phyloP scores from a whole-genome alignment of 2,329 filamentous ascomycete genomes.

The Trichoderma koningii region DNA sequence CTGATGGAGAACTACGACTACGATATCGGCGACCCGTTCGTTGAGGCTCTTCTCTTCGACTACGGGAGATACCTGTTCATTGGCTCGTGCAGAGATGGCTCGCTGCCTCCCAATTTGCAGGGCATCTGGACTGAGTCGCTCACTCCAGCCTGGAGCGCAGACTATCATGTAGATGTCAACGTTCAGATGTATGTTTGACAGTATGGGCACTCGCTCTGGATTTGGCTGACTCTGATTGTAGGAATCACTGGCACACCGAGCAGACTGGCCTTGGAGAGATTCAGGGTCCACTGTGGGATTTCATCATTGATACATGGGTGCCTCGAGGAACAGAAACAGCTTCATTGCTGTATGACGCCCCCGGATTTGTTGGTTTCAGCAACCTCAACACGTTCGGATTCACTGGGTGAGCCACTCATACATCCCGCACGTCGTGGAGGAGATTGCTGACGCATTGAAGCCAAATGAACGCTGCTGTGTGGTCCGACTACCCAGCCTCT shows the following conservation, averaged over 20 bases:
- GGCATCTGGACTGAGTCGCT: slow-evolving; percentile 56
- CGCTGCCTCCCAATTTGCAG: slow-evolving; percentile 58
- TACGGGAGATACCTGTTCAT: slow-evolving; percentile 58
- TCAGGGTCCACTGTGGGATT: slow-evolving; percentile 52
- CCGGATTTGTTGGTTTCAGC: slow-evolving; percentile 59
- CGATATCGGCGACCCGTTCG: slow-evolving; percentile 49
- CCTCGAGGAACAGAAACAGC: slow-evolving; percentile 57
- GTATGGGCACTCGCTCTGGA: accelerated
- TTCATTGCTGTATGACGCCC: slow-evolving; percentile 53
- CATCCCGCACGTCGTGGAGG: slow-evolving; percentile 31
- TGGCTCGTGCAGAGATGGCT: slow-evolving; percentile 52
- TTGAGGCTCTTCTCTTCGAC: slow-evolving; percentile 57
- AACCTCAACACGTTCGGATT: slow-evolving; percentile 63
- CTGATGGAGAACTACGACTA: slow-evolving; percentile 25
- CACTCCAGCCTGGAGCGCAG: slow-evolving; percentile 47
- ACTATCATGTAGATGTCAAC: slow-evolving; percentile 63
- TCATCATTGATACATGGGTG: slow-evolving; percentile 56
- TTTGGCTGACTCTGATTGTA: background rate
- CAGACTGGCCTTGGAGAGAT: slow-evolving; percentile 53
- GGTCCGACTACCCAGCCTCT: slow-evolving; percentile 24
- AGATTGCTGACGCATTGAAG: slow-evolving; percentile 27
- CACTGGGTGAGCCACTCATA: slow-evolving; percentile 39
- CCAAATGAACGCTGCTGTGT: slow-evolving; percentile 21
- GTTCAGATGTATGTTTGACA: slow-evolving; percentile 50
- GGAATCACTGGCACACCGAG: slow-evolving; percentile 58